Base-by-base conservation (phyloP, 2,329 filamentous ascomycete species). In the Helminthosporium solani region DNA sequence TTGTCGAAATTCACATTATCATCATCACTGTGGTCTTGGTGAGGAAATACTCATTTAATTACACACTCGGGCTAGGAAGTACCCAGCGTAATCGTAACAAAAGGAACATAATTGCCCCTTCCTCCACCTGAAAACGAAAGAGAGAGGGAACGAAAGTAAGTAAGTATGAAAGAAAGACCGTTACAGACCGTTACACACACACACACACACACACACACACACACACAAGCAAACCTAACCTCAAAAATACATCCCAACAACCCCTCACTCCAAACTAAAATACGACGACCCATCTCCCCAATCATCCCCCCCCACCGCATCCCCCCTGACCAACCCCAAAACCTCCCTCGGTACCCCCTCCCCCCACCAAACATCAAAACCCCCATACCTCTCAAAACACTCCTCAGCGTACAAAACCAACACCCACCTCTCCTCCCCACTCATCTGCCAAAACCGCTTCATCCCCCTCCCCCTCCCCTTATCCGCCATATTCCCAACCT, bases 361-460 rank as follows among this genome's bases (percentile, higher is more conserved):
- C 12, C 44, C 39, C 43, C 44, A 42, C 59, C 61, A 66, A 12
- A 66, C 40, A 31, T 61, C 54, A 33, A 68, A 31, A 9, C 54
- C 48, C 1, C 64, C 64, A 54, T 52, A 66, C 27, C 23, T 12
- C 46, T 63, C 58, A 34, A 66, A 53, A 18, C 58, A 64, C 47
- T 65, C 63, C 5, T 64, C 62, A 1, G 50, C 54, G 34, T 67
- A 66, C 48, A 66, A 38, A 30, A 57, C 47, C 42, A 67, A n/a
- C 19, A 57, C 51, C 61, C 64, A 66, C 21, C 33, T 52, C 1
- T 66, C 50, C 46, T 61, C 55, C 2, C n/a, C 33, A 7, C 46
- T 52, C 34, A 60, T 9, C 4, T 36, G 25, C 1, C 36, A 36
- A 54, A 52, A 61, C 2, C 33, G 11, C 40, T 47, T 54, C 47